Evolutionary conservation across 2,329 filamentous ascomycete genomes (phyloP).

Genomic region (Xenoacremonium recifei): DNA sequence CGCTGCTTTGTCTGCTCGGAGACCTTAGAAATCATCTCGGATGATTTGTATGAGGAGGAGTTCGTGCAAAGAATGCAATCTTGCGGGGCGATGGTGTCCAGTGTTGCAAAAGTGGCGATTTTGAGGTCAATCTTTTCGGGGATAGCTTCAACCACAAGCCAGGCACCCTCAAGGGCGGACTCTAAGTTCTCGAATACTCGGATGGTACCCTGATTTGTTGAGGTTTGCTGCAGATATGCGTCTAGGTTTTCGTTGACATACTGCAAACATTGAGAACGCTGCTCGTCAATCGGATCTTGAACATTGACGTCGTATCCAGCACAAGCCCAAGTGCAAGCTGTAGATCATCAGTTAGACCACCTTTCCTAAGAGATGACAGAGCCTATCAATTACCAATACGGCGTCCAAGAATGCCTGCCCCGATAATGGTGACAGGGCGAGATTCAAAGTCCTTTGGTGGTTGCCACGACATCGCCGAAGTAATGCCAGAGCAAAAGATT

Average conservation of each 20-base stretch:
- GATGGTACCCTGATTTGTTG: slow-evolving; percentile 23
- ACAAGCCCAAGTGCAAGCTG: slow-evolving; percentile 35
- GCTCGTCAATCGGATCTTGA: slow-evolving; percentile 38
- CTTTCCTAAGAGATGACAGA: neutral
- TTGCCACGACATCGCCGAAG: neutral
- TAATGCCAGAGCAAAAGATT: too few relatives aligned
- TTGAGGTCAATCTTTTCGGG: slow-evolving; percentile 50
- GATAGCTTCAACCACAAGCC: slow-evolving; percentile 54
- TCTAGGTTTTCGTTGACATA: slow-evolving; percentile 38
- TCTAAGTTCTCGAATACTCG: slow-evolving; percentile 36
- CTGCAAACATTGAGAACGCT: slow-evolving; percentile 34
- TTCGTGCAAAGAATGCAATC: slow-evolving; percentile 52
- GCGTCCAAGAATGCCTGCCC: slow-evolving; percentile 42
- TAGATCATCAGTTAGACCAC: neutral
- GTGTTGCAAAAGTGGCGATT: slow-evolving; percentile 43
- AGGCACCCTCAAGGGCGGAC: slow-evolving; percentile 42
- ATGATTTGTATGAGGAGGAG: slow-evolving; percentile 50
- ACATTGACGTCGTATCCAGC: slow-evolving; percentile 42
- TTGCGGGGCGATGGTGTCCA: slow-evolving; percentile 38
- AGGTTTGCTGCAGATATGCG: slow-evolving; percentile 1
- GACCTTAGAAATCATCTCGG: slow-evolving; percentile 45
- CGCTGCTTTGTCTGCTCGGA: slow-evolving; percentile 33
- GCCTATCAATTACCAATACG: slow-evolving; percentile 27
- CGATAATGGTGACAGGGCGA: slow-evolving; percentile 33
- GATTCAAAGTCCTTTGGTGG: neutral